Evolutionary conservation across 2,329 filamentous ascomycete genomes (phyloP).

Genomic region (Aspergillus amoenus): DNA sequence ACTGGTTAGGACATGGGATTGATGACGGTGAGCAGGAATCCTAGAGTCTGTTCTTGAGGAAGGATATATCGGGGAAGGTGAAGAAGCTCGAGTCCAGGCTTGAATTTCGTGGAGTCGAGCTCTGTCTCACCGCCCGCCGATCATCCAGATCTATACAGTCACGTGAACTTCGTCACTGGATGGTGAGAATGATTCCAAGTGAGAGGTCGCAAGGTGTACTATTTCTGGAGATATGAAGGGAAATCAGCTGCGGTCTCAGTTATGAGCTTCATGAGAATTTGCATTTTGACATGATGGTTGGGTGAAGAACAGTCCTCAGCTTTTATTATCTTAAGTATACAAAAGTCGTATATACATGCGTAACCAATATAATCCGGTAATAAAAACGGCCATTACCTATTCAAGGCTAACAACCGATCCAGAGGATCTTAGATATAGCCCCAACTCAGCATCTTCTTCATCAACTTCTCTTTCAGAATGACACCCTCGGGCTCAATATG

Average conservation of each 20-base stretch:
- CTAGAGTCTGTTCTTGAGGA: no score
- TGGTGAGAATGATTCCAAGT: not conserved
- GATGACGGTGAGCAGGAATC: not conserved
- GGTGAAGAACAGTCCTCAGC: no score
- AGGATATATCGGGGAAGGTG: not conserved
- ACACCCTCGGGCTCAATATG: slow-evolving; percentile 26
- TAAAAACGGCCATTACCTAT: no score
- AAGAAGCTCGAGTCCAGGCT: not conserved
- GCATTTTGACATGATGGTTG: no score
- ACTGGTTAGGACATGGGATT: not conserved
- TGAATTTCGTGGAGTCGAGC: not conserved
- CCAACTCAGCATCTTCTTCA: slow-evolving; percentile 16
- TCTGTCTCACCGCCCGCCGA: not conserved
- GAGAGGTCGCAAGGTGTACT: no score
- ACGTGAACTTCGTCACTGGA: not conserved
- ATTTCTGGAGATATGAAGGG: no score
- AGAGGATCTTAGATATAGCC: not conserved
- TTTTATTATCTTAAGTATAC: no score
- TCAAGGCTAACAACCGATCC: no score
- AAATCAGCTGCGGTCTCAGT: no score
- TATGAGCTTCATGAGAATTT: no score
- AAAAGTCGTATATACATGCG: no score
- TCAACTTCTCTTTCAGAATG: slow-evolving; percentile 24
- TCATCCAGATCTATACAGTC: not conserved
- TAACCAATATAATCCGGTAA: no score